Evolutionary conservation across 345 rosid species (phyloP).

Genomic region (Hirschfeldia incana): DNA sequence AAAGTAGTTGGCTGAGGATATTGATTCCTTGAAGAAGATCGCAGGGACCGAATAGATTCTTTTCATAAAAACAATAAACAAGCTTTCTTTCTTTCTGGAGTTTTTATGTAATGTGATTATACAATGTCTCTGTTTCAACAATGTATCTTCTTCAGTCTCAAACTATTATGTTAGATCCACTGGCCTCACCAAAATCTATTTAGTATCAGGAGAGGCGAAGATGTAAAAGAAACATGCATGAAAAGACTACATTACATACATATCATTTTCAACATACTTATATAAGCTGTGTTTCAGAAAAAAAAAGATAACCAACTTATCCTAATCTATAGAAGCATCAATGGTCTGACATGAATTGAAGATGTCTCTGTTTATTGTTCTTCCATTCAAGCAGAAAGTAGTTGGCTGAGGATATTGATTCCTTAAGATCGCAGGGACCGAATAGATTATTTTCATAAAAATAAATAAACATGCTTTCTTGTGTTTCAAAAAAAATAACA

Average conservation of each 20-base stretch:
- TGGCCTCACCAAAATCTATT: no score
- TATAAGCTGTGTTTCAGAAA: no score
- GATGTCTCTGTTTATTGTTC: conserved; percentile 3
- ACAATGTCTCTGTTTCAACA: conserved; percentile 27
- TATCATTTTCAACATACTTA: no score
- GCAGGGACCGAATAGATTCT: conserved; percentile 72
- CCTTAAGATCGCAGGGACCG: conserved; percentile 86
- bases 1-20: not conserved
- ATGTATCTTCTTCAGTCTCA: conserved; percentile 20
- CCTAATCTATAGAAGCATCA: not conserved
- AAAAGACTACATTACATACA: no score
- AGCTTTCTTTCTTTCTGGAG: no score
- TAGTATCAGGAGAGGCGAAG: no score
- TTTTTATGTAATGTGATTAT: no score
- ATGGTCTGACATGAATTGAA: conserved; percentile 10
- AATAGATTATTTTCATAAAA: conserved; percentile 40
- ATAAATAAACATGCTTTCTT: not conserved
- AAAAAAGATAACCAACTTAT: conserved; percentile 54
- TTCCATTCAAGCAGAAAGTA: conserved; percentile 53
- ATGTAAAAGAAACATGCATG: no score
- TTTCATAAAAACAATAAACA: not conserved
- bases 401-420: conserved; percentile 42
- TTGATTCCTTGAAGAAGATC: conserved; percentile 88
- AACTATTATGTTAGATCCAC: no score
- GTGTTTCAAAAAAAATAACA: no score